Base-by-base conservation (phyloP, 1,139 yeast genomes). In the Sugiyamaella grinbergsii region DNA sequence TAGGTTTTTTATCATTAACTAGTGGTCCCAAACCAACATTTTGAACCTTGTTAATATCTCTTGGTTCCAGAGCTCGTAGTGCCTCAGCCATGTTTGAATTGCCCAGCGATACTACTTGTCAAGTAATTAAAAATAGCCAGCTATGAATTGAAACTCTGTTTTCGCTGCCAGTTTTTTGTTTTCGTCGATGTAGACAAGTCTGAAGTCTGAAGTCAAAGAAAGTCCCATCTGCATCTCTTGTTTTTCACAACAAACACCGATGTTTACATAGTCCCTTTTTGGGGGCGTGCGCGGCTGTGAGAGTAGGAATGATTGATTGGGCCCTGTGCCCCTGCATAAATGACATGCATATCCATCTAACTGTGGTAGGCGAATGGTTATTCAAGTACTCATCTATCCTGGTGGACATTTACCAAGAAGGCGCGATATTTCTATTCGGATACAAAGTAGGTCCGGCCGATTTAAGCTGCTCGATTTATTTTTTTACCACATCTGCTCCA, bases 331-430 rank as follows among this genome's bases (percentile, higher is more conserved):
- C 34, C 43, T 40, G 43, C 43, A 40, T 29, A 71, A 5, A n/a
- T n/a, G n/a, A n/a, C n/a, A n/a, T n/a, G n/a, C n/a, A n/a, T n/a
- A n/a, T n/a, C n/a, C n/a, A n/a, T n/a, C n/a, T n/a, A n/a, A n/a
- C n/a, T n/a, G n/a, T n/a, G n/a, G n/a, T n/a, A n/a, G n/a, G n/a
- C n/a, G n/a, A n/a, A n/a, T n/a, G n/a, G n/a, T n/a, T n/a, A n/a
- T n/a, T n/a, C n/a, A n/a, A n/a, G n/a, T n/a, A 62, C 62, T 85
- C 37, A 57, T 85, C 5, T 75, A 82, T 46, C 70, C 83, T 46
- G 89, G 86, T 1, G 73, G 94, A 52, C 94, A 85, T 61, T 94
- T 94, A 7, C 86, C 85, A 65, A 94, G 93, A 0, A 79, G 72
- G 66, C 93, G 85, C 62, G 85, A 85, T 59, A 71, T 75, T 18